Evolutionary conservation across 768 basidiomycete species (phyloP).

Genomic region (Cyclocybe cylindracea): DNA sequence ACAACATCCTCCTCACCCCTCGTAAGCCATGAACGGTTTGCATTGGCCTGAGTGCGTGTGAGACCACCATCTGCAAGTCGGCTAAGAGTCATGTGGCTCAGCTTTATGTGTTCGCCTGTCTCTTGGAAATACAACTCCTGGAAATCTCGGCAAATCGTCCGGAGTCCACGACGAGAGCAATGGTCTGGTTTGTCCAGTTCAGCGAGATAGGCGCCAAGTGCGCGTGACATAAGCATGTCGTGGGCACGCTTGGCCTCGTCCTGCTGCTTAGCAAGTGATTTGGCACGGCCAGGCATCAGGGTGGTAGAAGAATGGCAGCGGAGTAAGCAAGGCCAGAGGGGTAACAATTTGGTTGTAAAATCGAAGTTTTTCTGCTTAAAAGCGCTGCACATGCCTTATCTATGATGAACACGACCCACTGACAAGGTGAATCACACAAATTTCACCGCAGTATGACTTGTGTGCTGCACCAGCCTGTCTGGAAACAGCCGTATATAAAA

Average conservation of each 20-base stretch:
- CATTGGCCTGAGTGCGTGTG: slow-evolving; percentile 5
- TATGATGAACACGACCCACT: not conserved
- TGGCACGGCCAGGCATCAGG: slow-evolving; percentile 3
- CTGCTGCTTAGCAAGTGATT: not conserved
- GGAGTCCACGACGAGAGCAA: not conserved
- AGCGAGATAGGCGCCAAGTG: not conserved
- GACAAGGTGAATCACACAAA: too few relatives aligned
- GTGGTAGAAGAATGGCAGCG: not conserved
- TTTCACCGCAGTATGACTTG: too few relatives aligned
- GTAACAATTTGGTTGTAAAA: not conserved
- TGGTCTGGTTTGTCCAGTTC: slow-evolving; percentile 6
- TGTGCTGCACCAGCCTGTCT: too few relatives aligned
- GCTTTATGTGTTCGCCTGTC: slow-evolving; percentile 1
- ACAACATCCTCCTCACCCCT: slow-evolving; percentile 28
- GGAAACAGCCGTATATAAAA: too few relatives aligned
- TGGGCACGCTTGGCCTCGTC: not conserved
- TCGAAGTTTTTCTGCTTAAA: not conserved
- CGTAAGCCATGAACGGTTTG: slow-evolving; percentile 2
- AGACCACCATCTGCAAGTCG: slow-evolving; percentile 2
- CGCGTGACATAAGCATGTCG: slow-evolving; percentile 2
- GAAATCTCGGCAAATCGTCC: slow-evolving; percentile 1
- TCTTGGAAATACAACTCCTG: slow-evolving; percentile 1
- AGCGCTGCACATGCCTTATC: not conserved
- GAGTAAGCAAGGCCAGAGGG: not conserved
- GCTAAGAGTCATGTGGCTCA: slow-evolving; percentile 4